phyloP scores from a whole-genome alignment of 768 basidiomycete species.

The Phlegmacium glaucopus region DNA sequence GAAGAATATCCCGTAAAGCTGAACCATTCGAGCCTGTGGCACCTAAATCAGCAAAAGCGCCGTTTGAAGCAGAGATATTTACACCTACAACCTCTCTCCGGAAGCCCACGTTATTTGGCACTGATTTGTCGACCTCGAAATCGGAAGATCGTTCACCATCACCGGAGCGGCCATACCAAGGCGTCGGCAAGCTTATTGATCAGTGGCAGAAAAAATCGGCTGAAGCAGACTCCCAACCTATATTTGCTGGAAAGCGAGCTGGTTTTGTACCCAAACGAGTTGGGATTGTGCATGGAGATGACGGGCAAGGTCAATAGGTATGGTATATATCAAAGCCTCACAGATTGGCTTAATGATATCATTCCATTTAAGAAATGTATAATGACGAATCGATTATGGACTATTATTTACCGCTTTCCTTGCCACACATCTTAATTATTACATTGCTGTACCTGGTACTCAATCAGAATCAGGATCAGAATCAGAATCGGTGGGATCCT shows the following conservation, averaged over 20 bases:
- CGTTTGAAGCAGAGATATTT: conserved; percentile 9
- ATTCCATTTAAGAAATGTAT: too few species aligned
- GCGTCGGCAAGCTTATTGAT: conserved; percentile 82
- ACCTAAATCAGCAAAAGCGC: conserved; percentile 11
- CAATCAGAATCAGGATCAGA: conserved; percentile 21
- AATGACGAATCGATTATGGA: not conserved
- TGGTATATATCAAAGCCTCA: too few species aligned
- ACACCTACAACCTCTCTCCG: conserved; percentile 14
- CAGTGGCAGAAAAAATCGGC: conserved; percentile 84
- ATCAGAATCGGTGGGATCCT: conserved; percentile 20
- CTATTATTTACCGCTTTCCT: not conserved
- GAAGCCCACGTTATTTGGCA: conserved; percentile 18
- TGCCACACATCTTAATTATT: too few species aligned
- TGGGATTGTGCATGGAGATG: conserved; percentile 25
- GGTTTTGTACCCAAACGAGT: conserved; percentile 39
- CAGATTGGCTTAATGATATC: too few species aligned
- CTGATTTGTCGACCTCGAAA: conserved; percentile 6
- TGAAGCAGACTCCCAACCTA: conserved; percentile 43
- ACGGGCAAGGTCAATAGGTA: conserved; percentile 11
- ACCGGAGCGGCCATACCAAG: conserved; percentile 76
- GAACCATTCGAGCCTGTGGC: conserved; percentile 15
- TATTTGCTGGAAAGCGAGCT: conserved; percentile 30
- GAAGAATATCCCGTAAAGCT: conserved; percentile 26
- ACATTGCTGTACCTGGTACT: too few species aligned
- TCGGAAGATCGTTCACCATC: conserved; percentile 50